These are phyloP conservation scores for Paracoccidioides brasiliensis DNA, from an alignment of 2,329 filamentous ascomycete species.

Conservation along the genomic window DNA sequence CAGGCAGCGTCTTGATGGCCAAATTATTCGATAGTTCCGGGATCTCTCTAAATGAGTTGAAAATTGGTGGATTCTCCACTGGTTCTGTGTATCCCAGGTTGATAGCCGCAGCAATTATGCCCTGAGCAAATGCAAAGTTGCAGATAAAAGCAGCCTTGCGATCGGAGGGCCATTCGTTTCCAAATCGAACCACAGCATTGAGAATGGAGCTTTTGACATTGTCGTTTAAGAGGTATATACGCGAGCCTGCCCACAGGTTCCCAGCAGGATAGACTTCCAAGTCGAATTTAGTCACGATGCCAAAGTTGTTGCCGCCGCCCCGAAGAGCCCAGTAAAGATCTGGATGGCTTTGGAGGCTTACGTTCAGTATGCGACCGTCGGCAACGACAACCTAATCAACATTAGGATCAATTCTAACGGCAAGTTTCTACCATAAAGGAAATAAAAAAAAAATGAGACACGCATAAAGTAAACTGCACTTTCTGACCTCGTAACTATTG, in stretches of 20 bases:
- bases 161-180: slow-evolving; percentile 20
- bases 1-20: slow-evolving; percentile 16
- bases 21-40: slow-evolving; percentile 18
- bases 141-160: slow-evolving; percentile 24
- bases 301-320: slow-evolving; percentile 34
- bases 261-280: slow-evolving; percentile 25
- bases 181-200: slow-evolving; percentile 22
- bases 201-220: slow-evolving; percentile 19
- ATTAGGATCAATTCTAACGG: neutral
- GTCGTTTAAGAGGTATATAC: slow-evolving; percentile 14
- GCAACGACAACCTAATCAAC: slow-evolving; percentile 29
- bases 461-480: neutral
- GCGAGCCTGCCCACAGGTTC: slow-evolving; percentile 28
- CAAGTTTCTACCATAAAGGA: too few relatives aligned
- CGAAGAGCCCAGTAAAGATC: slow-evolving; percentile 39
- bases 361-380: slow-evolving; percentile 25
- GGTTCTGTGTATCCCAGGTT: slow-evolving; percentile 28
- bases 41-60: slow-evolving; percentile 16
- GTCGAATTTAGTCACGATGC: slow-evolving; percentile 28
- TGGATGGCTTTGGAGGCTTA: slow-evolving; percentile 31
- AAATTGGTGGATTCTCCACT: slow-evolving; percentile 19
- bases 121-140: slow-evolving; percentile 19
- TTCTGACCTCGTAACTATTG: slow-evolving; percentile 19
- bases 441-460: neutral
- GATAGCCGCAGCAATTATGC: slow-evolving; percentile 17